These are phyloP conservation scores for Citrus mangshanensis DNA, from an alignment of 345 rosid species.

Conservation along the genomic window DNA sequence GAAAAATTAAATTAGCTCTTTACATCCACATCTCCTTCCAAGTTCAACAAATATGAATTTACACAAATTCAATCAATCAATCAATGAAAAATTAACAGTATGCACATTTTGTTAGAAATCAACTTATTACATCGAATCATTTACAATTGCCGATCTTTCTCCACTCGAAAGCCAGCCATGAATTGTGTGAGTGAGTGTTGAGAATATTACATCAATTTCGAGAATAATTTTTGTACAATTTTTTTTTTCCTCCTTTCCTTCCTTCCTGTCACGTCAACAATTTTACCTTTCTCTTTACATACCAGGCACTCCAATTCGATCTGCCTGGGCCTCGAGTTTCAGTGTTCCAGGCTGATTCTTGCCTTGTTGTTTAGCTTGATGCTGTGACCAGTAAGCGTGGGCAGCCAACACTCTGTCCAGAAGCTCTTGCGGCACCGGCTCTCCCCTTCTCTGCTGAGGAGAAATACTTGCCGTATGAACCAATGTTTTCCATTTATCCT, in stretches of 20 bases:
- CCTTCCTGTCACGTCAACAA: slow-evolving; percentile 33
- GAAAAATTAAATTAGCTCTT: background rate
- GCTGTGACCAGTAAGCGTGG: slow-evolving; percentile 77
- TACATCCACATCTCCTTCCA: background rate
- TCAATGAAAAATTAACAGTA: too few species aligned
- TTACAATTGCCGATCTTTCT: slow-evolving; percentile 40
- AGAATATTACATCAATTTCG: slow-evolving; percentile 38
- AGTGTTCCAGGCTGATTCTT: slow-evolving; percentile 37
- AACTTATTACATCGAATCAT: slow-evolving; percentile 42
- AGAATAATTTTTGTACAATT: slow-evolving; percentile 39
- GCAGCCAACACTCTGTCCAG: slow-evolving; percentile 88
- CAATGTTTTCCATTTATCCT: slow-evolving; percentile 99
- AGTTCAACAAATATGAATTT: slow-evolving; percentile 3
- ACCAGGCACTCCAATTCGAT: slow-evolving; percentile 23
- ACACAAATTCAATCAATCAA: too few species aligned
- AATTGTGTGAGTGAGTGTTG: slow-evolving; percentile 37
- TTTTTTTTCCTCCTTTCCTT: slow-evolving; percentile 18
- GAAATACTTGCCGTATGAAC: slow-evolving; percentile 92
- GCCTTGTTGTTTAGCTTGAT: slow-evolving; percentile 69
- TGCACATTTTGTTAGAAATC: slow-evolving; percentile 16
- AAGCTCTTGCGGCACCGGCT: slow-evolving; percentile 91
- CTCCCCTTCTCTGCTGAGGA: slow-evolving; percentile 94
- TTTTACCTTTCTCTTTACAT: slow-evolving; percentile 27
- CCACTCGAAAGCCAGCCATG: slow-evolving; percentile 23
- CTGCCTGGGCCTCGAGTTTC: slow-evolving; percentile 22